Base-by-base conservation (phyloP, 208 protist genomes). In the Eutreptiella sp. region DNA sequence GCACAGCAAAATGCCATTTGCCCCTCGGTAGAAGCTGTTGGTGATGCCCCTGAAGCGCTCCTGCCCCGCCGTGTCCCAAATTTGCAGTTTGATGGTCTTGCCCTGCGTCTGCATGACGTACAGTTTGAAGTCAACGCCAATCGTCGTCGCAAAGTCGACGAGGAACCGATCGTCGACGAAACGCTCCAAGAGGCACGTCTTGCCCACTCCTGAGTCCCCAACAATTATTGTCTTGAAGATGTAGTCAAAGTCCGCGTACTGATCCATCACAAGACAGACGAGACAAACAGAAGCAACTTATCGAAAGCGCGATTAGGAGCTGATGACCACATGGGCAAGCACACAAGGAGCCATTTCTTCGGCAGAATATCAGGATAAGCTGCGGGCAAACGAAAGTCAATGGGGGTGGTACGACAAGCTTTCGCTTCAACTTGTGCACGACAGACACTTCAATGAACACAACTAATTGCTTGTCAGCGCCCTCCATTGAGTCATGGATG, bases 201-300 rank as follows among this genome's bases (percentile, higher is more conserved):
- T 99, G 53, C 96, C 96, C 16, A 99, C 94, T 34, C 87, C 90
- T 77, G 84, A 89, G 63, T 89, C 83, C 27, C 80, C 92, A 65
- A 96, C 94, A 47, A 96, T 92, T 63, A 97, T 98, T 77, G 98
- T 98, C 79, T 98, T 98, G 84, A 98, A 98, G n/a, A 98, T 67
- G 66, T 97, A 96, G n/a, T n/a, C n/a, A n/a, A n/a, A n/a, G n/a
- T n/a, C n/a, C n/a, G n/a, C n/a, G n/a, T n/a, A n/a, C 41, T 32
- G 31, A 57, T 7, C 24, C 66, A 45, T 85, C 78, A 45, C 89
- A 91, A 4, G 66, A n/a, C n/a, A n/a, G n/a, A n/a, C n/a, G n/a
- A n/a, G n/a, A n/a, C n/a, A n/a, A n/a, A n/a, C n/a, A n/a, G n/a
- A n/a, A n/a, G n/a, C n/a, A n/a, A n/a, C n/a, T n/a, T n/a, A n/a